These are phyloP conservation scores for Coix lacrymajobi DNA, from an alignment of 176 grass and related monocot genomes.

Conservation along the genomic window DNA sequence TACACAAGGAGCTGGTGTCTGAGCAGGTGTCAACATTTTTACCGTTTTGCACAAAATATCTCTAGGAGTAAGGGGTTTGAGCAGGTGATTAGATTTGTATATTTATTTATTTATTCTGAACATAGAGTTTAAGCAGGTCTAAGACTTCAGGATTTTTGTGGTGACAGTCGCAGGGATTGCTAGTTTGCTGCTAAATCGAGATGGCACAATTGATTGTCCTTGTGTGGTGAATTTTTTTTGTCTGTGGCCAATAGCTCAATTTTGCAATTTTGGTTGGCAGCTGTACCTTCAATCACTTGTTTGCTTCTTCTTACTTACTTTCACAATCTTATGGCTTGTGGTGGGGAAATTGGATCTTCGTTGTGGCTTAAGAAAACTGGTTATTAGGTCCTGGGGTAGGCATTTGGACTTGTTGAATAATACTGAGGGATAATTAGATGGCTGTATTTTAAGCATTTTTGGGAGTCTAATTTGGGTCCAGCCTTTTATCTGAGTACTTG, in stretches of 20 bases:
- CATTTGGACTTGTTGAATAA: background rate
- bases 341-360: background rate
- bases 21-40: background rate
- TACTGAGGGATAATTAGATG: background rate
- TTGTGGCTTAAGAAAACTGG: background rate
- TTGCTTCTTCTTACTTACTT: background rate
- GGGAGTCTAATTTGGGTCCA: background rate
- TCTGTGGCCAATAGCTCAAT: background rate
- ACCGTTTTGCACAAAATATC: background rate
- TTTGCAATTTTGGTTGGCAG: background rate
- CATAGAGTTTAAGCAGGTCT: conserved; percentile 21
- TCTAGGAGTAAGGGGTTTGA: background rate
- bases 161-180: background rate
- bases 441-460: background rate
- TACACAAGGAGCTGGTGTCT: background rate
- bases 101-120: background rate
- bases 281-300: background rate
- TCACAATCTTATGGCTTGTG: background rate
- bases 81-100: background rate
- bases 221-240: background rate
- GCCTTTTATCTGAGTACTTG: background rate
- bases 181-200: background rate
- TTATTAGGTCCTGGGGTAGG: background rate
- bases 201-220: background rate
- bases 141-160: background rate